Base-by-base conservation (phyloP, 148 eudicot species). In the Cornus controversa region DNA sequence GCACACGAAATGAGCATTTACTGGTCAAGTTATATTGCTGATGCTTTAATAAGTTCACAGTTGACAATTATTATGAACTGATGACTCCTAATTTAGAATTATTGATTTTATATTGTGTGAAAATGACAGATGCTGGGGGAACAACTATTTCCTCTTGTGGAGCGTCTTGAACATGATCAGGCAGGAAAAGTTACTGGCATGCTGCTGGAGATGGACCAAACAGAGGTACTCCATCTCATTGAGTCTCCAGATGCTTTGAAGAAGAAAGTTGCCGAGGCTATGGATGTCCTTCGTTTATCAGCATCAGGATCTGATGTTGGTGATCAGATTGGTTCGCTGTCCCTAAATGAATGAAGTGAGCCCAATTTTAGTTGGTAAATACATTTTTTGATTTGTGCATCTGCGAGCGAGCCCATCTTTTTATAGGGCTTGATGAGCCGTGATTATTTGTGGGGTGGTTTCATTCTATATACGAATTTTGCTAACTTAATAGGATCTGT, bases 171-270 rank as follows among this genome's bases (percentile, higher is more conserved):
- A 73, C 88, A 6, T 16, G 84, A 84, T 1, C 27, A 79, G 70
- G 89, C 84, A 0, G 85, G 86, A 28, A 88, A 88, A 81, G 86
- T 88, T 10, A 88, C 89, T 0, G 89, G 89, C 2, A 86, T 86
- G 89, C 47, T 89, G 23, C 73, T 89, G 28, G 89, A 86, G 82
- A 89, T 89, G 91, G 91, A 89, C 54, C 89, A 84, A 26, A 79
- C 89, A 0, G 89, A 89, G 81, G 86, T 89, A 20, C 85, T 89
- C 22, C 91, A 86, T 78, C 80, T 89, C 29, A 84, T 89, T 5
- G 89, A 89, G 73, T 80, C 91, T 7, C 89, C 91, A 1, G 88
- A 89, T 54, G 85, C 87, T 26, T 77, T 86, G 74, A 89, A 83
- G 84, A 78, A 81, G 79, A 89, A 86, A 69, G 89, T 89, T 24